Percentiles rank a stretch among this genome's conserved stretches.
Evolutionary conservation across 2,329 filamentous ascomycete genomes (phyloP).

Genomic region (Alternaria ventricosa): DNA sequence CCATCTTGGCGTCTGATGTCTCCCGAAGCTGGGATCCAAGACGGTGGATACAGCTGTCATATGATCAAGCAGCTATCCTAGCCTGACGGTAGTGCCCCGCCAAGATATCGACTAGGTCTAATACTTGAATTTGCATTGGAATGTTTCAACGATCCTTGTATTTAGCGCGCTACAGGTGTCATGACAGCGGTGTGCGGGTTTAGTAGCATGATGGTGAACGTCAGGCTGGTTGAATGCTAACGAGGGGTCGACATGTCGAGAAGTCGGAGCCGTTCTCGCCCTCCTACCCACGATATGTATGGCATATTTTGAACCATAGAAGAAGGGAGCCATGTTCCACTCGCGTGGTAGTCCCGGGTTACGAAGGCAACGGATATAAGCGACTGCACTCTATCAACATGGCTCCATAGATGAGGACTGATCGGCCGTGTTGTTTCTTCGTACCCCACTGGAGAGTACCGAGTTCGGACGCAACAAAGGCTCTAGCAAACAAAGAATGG

Average conservation of each 20-base stretch:
- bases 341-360: not conserved
- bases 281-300: not conserved
- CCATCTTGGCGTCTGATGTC: slow-evolving; percentile 21
- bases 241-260: not conserved
- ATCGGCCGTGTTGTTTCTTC: slow-evolving; percentile 5
- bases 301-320: not conserved
- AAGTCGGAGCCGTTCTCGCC: not conserved
- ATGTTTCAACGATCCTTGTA: slow-evolving; percentile 16
- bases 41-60: slow-evolving; percentile 39
- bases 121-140: slow-evolving; percentile 24
- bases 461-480: slow-evolving; percentile 10
- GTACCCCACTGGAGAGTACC: slow-evolving; percentile 5
- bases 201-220: slow-evolving; percentile 1
- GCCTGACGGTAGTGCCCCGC: slow-evolving; percentile 29
- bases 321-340: not conserved
- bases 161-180: slow-evolving; percentile 8
- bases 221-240: slow-evolving; percentile 1
- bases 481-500: slow-evolving; percentile 16
- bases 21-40: slow-evolving; percentile 30
- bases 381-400: not conserved
- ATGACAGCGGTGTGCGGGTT: slow-evolving; percentile 15
- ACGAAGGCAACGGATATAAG: slow-evolving; percentile 5
- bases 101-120: slow-evolving; percentile 27
- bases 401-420: slow-evolving; percentile 5
- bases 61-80: slow-evolving; percentile 38